phyloP scores from a whole-genome alignment of 2,329 filamentous ascomycete species.

The Neopestalotiopsis clavispora region DNA sequence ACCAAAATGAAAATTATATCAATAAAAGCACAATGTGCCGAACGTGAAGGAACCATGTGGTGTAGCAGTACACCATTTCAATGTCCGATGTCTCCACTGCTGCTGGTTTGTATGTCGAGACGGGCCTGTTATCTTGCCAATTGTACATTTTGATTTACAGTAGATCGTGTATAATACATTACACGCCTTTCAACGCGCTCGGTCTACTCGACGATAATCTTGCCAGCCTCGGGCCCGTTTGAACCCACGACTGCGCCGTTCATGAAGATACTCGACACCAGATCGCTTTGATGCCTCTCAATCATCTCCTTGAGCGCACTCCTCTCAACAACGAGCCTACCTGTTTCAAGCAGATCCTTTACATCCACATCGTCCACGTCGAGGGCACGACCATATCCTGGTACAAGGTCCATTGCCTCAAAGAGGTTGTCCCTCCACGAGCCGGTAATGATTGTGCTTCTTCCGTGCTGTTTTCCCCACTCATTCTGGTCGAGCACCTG shows the following conservation, averaged over 20 bases:
- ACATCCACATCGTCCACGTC: slow-evolving; percentile 85
- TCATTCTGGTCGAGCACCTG: slow-evolving; percentile 73
- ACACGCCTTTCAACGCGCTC: background rate
- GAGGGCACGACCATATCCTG: slow-evolving; percentile 71
- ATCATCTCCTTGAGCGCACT: slow-evolving; percentile 78
- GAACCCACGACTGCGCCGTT: slow-evolving; percentile 37
- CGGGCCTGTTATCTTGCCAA: background rate
- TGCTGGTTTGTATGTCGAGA: background rate
- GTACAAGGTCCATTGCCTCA: slow-evolving; percentile 66
- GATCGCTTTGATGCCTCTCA: slow-evolving; percentile 71
- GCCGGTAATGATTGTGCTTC: slow-evolving; percentile 77
- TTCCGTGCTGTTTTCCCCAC: slow-evolving; percentile 70
- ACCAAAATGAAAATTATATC: background rate
- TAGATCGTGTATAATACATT: slow-evolving; percentile 18
- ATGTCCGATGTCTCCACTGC: no score
- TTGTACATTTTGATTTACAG: slow-evolving; percentile 19
- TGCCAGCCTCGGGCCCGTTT: slow-evolving; percentile 27
- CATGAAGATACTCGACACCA: slow-evolving; percentile 54
- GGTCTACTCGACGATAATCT: slow-evolving; percentile 34
- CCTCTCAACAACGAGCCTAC: slow-evolving; percentile 86
- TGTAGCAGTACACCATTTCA: no score
- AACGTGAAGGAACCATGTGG: no score
- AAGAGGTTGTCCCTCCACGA: slow-evolving; percentile 66
- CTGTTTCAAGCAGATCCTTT: slow-evolving; percentile 88
- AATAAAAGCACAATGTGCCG: background rate